Base-by-base conservation (phyloP, 495 filamentous ascomycete genomes). In the Daldinia caldariorum region DNA sequence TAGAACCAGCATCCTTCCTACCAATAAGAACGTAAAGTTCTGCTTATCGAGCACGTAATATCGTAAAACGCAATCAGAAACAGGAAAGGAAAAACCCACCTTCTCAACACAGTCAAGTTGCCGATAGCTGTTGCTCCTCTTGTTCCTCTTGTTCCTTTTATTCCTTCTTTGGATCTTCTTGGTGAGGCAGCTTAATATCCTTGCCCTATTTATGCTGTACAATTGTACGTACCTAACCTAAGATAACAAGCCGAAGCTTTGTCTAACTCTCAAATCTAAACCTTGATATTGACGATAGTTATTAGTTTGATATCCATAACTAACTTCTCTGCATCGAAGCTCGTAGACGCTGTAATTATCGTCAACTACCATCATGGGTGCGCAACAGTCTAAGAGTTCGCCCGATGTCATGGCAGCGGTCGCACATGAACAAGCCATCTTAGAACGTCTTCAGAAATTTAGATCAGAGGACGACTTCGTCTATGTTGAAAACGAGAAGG, bases 381-480 rank as follows among this genome's bases (percentile, higher is more conserved):
- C 76, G 57, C 73, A 79, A 32, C 82, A 84, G 71, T 86, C 84
- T 6, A 81, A 80, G 70, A 56, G 55, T 20, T 69, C 79, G 3
- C 22, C 56, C 13, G 74, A 71, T 22, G 18, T 58, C 13, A 63
- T 54, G 2, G 57, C 71, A 1, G 18, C 59, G 10, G 63, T 57
- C 3, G 57, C 71, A 1, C 73, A 79, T 43, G 81, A 85, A 71
- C 82, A 82, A 77, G 79, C 79, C 4, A 54, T 83, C 45, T 51
- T 79, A 49, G 80, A 85, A 65, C 77, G 79, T 12, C 76, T 85
- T 2, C 74, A 78, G 61, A 72, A 77, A 39, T 66, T 83, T 2
- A 70, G 79, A 58, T 53, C 83, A 22, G 77, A 83, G 12, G 81
- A 82, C 20, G 85, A 82, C n/a, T 86, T 86, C 56, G 78, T 86